Conservation (phyloP, 2,329 filamentous ascomycete genomes). For the Sporothrix curviconia region DNA sequence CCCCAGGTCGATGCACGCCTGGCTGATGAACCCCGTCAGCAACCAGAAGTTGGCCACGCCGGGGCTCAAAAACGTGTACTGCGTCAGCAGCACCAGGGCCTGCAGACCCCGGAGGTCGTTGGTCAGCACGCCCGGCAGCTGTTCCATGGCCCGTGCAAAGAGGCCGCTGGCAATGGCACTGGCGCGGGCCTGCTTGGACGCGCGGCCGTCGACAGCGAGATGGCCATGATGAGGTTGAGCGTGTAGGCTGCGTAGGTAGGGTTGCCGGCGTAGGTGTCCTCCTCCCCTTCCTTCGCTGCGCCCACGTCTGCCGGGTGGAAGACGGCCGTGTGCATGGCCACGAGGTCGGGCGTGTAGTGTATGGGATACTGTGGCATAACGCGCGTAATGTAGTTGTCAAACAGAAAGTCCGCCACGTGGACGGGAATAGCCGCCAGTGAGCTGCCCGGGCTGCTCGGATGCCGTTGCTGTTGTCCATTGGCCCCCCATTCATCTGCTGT, state of each 20-base stretch:
- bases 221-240: conserved; percentile 11
- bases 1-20: conserved; percentile 55
- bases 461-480: too few relatives aligned
- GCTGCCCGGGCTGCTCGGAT: neutral
- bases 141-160: conserved; percentile 3
- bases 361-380: conserved; percentile 9
- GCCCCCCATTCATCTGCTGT: too few relatives aligned
- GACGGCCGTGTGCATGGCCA: conserved; percentile 5
- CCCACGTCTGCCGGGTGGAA: neutral
- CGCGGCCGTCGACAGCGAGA: conserved; percentile 8
- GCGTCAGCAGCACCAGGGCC: conserved; percentile 7
- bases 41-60: conserved; percentile 13
- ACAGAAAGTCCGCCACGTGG: conserved; percentile 10
- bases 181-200: conserved; percentile 7
- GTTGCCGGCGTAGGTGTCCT: neutral
- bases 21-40: conserved; percentile 9
- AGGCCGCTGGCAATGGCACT: conserved; percentile 7
- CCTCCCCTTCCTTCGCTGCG: too few relatives aligned
- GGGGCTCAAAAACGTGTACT: conserved; percentile 9
- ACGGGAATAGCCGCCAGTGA: conserved; percentile 1
- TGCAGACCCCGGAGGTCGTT: conserved; percentile 12
- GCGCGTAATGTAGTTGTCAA: conserved; percentile 11
- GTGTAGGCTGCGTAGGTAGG: neutral
- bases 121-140: conserved; percentile 3
- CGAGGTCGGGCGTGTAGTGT: conserved; percentile 9